These are phyloP conservation scores for Cerioporus squamosus DNA, from an alignment of 1,284 basidiomycete genomes.

Conservation along the genomic window DNA sequence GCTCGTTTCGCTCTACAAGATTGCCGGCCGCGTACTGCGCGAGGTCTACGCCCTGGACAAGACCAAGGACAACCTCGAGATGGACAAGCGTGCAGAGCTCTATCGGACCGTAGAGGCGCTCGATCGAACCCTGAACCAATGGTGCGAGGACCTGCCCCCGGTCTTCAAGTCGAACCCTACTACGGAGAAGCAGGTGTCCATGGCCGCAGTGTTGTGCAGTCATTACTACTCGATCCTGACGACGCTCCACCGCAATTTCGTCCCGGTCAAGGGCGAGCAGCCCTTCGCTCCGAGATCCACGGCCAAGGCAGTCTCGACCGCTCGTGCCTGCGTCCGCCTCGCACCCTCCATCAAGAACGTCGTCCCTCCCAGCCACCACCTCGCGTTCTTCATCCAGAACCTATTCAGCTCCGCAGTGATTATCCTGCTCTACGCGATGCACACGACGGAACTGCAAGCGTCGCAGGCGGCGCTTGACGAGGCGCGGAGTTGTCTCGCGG, in stretches of 20 bases:
- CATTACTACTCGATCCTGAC: slow-evolving; percentile 90
- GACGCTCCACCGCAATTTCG: slow-evolving; percentile 87
- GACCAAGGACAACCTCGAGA: slow-evolving; percentile 74
- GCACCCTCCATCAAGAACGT: slow-evolving; percentile 86
- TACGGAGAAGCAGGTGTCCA: slow-evolving; percentile 79
- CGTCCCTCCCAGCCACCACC: slow-evolving; percentile 85
- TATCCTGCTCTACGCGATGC: slow-evolving; percentile 86
- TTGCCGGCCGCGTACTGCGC: slow-evolving; percentile 80
- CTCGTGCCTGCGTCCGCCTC: slow-evolving; percentile 81
- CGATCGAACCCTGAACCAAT: slow-evolving; percentile 76
- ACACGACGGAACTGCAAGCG: slow-evolving; percentile 71
- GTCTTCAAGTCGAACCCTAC: slow-evolving; percentile 74
- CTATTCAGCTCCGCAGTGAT: slow-evolving; percentile 91
- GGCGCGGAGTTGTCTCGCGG: slow-evolving; percentile 72
- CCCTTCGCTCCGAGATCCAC: slow-evolving; percentile 68
- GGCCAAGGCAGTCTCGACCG: slow-evolving; percentile 77
- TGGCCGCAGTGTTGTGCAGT: slow-evolving; percentile 88
- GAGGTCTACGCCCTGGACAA: slow-evolving; percentile 81
- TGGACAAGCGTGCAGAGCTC: slow-evolving; percentile 72
- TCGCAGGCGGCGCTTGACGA: slow-evolving; percentile 80
- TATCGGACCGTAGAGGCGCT: slow-evolving; percentile 77
- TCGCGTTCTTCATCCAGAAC: slow-evolving; percentile 91
- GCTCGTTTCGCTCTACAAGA: slow-evolving; percentile 78
- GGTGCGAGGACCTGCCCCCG: slow-evolving; percentile 78
- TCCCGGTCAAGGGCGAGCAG: slow-evolving; percentile 75